phyloP scores from a whole-genome alignment of 2,329 filamentous ascomycete species.

The Xylariomycetidae sp. region DNA sequence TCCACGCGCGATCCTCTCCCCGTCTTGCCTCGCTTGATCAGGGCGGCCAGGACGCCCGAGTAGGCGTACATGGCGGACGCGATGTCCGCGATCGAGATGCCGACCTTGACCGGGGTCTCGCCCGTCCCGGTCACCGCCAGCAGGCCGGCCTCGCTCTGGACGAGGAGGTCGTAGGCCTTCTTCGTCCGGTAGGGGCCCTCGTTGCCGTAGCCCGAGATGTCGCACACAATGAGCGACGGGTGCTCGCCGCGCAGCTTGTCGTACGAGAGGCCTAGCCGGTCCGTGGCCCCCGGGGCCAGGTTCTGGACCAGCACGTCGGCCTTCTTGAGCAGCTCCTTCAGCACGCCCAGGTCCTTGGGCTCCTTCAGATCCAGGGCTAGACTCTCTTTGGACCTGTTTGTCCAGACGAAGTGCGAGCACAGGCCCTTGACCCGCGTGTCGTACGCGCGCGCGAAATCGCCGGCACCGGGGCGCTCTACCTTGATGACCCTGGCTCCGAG shows the following conservation, averaged over 20 bases:
- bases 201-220: constrained; percentile 49
- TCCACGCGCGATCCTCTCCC: constrained; percentile 46
- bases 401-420: constrained; percentile 52
- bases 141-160: constrained; percentile 50
- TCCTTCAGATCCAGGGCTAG: constrained; percentile 46
- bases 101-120: constrained; percentile 43
- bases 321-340: constrained; percentile 38
- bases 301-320: constrained; percentile 52
- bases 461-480: constrained; percentile 44
- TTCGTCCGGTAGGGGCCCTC: constrained; percentile 48
- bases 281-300: constrained; percentile 44
- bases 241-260: constrained; percentile 36
- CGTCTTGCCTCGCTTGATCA: constrained; percentile 44
- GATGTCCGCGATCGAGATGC: constrained; percentile 52
- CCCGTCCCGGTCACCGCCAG: constrained; percentile 45
- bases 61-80: constrained; percentile 49
- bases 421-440: constrained; percentile 45
- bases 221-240: constrained; percentile 45
- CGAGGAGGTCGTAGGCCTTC: constrained; percentile 51
- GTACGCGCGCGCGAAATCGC: constrained; percentile 49
- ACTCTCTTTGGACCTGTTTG: constrained; percentile 50
- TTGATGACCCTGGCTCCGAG: constrained; percentile 52
- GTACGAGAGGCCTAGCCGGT: constrained; percentile 43
- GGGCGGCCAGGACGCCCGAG: constrained; percentile 44
- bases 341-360: constrained; percentile 33